Conservation (phyloP, 805 yeast species). For the Candida fluviatilis region DNA sequence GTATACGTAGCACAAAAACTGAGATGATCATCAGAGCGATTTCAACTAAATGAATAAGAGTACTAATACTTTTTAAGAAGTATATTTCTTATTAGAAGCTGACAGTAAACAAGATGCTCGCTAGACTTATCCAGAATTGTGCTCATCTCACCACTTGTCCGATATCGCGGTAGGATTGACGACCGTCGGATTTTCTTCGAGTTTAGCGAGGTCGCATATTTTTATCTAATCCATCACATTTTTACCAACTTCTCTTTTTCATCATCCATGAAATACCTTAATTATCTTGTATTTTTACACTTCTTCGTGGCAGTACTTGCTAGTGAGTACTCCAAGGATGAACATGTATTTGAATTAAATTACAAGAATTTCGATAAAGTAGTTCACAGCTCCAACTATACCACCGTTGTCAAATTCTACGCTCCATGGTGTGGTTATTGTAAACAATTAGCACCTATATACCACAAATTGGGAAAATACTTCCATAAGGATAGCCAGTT, state of each 20-base stretch:
- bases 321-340: constrained; percentile 37
- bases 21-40: too few relatives aligned
- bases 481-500: constrained; percentile 46
- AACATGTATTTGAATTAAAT: constrained; percentile 52
- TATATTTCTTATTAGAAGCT: too few relatives aligned
- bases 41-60: too few relatives aligned
- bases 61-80: too few relatives aligned
- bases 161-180: too few relatives aligned
- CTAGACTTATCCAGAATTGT: too few relatives aligned
- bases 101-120: too few relatives aligned
- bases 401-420: constrained; percentile 81
- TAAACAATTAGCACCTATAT: constrained; percentile 61
- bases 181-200: too few relatives aligned
- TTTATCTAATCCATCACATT: not conserved
- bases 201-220: not conserved
- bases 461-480: constrained; percentile 56
- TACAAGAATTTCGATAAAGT: constrained; percentile 60
- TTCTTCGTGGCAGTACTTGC: constrained; percentile 1
- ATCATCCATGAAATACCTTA: not conserved
- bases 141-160: too few relatives aligned
- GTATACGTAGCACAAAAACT: too few relatives aligned
- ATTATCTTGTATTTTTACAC: not conserved
- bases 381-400: constrained; percentile 66
- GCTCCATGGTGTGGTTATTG: constrained; percentile 99
- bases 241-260: not conserved